Evolutionary conservation across 2,329 filamentous ascomycete species (phyloP).

Genomic region (Trichophyton schoenleinii): DNA sequence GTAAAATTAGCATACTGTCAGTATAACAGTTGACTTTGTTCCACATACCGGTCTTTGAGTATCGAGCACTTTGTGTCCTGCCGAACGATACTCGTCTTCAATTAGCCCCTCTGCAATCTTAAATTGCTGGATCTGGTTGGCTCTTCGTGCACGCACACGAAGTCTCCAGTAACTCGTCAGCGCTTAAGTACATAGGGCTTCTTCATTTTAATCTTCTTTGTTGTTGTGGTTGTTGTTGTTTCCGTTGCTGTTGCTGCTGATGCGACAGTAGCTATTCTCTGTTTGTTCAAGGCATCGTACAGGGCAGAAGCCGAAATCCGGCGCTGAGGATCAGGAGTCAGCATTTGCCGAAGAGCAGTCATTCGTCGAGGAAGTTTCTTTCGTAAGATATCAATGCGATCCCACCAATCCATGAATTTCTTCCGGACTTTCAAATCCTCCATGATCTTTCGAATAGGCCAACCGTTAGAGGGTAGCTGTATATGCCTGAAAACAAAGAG

Average conservation of each 20-base stretch:
- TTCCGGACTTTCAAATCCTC: neutral
- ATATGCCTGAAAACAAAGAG: neutral
- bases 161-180: neutral
- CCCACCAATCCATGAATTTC: conserved; percentile 1
- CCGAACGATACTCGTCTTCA: neutral
- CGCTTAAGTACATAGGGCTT: neutral
- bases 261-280: neutral
- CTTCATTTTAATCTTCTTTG: neutral
- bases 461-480: neutral
- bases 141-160: neutral
- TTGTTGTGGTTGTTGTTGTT: neutral
- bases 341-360: neutral
- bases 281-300: neutral
- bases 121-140: neutral
- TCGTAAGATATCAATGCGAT: neutral
- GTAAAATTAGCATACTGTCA: neutral
- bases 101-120: neutral
- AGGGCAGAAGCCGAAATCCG: conserved; percentile 1
- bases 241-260: neutral
- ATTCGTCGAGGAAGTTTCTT: conserved; percentile 1
- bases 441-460: neutral
- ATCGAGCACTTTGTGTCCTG: neutral
- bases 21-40: neutral
- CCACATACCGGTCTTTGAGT: neutral
- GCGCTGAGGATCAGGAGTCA: neutral